These are phyloP conservation scores for Backusella tarrabulga DNA, from an alignment of 192 early-diverging fungal species.

Conservation along the genomic window DNA sequence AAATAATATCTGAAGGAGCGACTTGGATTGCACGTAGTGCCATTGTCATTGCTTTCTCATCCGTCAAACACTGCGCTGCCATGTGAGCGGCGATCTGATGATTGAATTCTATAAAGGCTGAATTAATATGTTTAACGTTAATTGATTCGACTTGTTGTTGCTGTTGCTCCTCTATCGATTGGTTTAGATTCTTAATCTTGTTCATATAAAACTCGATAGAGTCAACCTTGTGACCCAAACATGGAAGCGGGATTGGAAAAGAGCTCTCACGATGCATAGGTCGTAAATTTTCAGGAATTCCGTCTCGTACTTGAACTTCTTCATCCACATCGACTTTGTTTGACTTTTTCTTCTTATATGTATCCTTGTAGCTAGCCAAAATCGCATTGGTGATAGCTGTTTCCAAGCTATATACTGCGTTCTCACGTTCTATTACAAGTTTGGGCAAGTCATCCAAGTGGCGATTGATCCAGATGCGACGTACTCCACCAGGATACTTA, in stretches of 20 bases:
- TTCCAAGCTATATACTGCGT: constrained; percentile 51
- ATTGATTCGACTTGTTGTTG: constrained; percentile 8
- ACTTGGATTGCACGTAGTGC: constrained; percentile 60
- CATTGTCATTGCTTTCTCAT: constrained; percentile 63
- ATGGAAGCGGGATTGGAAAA: constrained; percentile 43
- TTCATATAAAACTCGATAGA: constrained; percentile 49
- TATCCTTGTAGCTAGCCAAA: constrained; percentile 34
- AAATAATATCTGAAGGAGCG: constrained; percentile 73
- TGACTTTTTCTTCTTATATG: constrained; percentile 24
- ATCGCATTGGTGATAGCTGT: constrained; percentile 48
- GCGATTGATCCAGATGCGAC: constrained; percentile 62
- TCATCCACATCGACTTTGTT: neutral
- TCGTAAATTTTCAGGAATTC: constrained; percentile 43
- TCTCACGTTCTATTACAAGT: constrained; percentile 47
- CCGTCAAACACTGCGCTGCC: constrained; percentile 64
- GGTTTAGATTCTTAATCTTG: constrained; percentile 44
- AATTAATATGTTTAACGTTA: constrained; percentile 42
- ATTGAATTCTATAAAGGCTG: constrained; percentile 84
- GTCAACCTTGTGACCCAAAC: constrained; percentile 66
- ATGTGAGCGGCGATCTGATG: constrained; percentile 74
- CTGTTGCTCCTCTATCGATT: constrained; percentile 42
- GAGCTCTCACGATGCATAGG: constrained; percentile 52
- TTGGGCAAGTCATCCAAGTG: constrained; percentile 46
- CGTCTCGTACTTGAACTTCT: neutral
- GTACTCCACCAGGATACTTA: constrained; percentile 67